Percentiles rank a stretch among this genome's conserved stretches.
These are phyloP conservation scores for Gaillardinia entomophila DNA, from an alignment of 805 yeast genomes.

Conservation along the genomic window DNA sequence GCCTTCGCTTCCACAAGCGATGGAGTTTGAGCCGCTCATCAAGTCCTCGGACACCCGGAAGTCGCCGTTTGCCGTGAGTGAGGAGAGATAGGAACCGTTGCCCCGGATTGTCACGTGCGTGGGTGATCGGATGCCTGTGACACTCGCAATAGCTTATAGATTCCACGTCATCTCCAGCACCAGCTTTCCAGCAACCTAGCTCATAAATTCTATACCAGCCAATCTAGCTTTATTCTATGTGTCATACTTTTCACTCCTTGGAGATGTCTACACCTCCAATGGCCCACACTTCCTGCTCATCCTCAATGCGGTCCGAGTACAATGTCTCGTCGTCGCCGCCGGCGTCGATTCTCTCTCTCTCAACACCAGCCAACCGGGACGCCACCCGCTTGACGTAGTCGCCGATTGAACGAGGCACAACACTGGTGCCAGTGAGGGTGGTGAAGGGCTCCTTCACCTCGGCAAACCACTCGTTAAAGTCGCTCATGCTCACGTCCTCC, in stretches of 20 bases:
- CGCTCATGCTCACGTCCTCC: slow-evolving; percentile 50
- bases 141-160: too few relatives aligned
- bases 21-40: background rate
- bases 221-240: too few relatives aligned
- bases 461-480: slow-evolving; percentile 63
- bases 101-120: too few relatives aligned
- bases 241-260: background rate
- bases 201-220: too few relatives aligned
- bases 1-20: background rate
- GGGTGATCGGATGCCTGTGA: too few relatives aligned
- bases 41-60: background rate
- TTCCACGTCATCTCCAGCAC: too few relatives aligned
- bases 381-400: slow-evolving; percentile 92
- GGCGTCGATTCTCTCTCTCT: slow-evolving; percentile 79
- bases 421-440: slow-evolving; percentile 37
- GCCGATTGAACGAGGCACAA: slow-evolving; percentile 68
- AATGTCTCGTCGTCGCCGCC: slow-evolving; percentile 88
- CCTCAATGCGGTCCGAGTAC: slow-evolving; percentile 81
- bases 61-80: background rate
- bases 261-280: slow-evolving; percentile 59
- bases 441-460: slow-evolving; percentile 27
- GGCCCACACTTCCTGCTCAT: slow-evolving; percentile 84
- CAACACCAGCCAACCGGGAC: slow-evolving; percentile 76
- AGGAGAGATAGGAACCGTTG: too few relatives aligned
- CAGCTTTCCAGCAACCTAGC: too few relatives aligned